Evolutionary conservation across 2,329 filamentous ascomycete species (phyloP), one percentile per base, ranked within the genome.

Genomic region (Sclerotinia nivalis): DNA sequence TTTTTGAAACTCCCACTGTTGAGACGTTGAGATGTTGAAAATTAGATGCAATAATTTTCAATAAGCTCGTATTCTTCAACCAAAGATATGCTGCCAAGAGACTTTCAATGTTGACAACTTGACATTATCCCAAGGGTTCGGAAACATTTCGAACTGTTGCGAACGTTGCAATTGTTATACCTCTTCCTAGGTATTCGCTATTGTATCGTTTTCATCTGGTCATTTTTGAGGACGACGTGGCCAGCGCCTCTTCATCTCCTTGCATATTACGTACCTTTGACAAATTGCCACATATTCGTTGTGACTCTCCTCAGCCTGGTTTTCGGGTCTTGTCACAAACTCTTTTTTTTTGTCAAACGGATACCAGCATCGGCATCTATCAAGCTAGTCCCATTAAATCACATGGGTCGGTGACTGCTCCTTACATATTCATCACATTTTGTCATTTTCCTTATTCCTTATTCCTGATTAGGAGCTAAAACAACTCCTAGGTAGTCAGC

Each of bases 161-260:
- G 28, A 49, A 62, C 43, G n/a, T 60, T 49, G 43, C 7, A 12
- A n/a, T 49, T n/a, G 20, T 15, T 18, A 49, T 49, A 31, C 7
- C 43, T 34, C 22, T 47, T 50, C 20, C 20, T 49, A 10, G 8
- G 20, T 13, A n/a, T 15, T 22, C 34, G 28, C 43, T 62, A 47
- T 64, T n/a, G 28, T 50, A 13, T 37, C 18, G 1, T 50, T 37
- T 50, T 37, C 28, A 50, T 20, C 60, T n/a, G 43, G 20, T 37
- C 12, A 25, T 49, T 15, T 62, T 20, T 8, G 31, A 50, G 45
- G 60, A 64, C 45, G 45, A 64, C 60, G 60, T 64, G 60, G 60
- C 60, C 60, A 64, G 60, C 60, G 60, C 45, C 60, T 64, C 60
- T 62, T 50, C 60, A 50, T 18, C 60, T 64, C 60, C 59, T 62